Evolutionary conservation across 176 grass and related monocot species (phyloP), one percentile per base, ranked within the genome.

Genomic region (Aegilops speltoides): DNA sequence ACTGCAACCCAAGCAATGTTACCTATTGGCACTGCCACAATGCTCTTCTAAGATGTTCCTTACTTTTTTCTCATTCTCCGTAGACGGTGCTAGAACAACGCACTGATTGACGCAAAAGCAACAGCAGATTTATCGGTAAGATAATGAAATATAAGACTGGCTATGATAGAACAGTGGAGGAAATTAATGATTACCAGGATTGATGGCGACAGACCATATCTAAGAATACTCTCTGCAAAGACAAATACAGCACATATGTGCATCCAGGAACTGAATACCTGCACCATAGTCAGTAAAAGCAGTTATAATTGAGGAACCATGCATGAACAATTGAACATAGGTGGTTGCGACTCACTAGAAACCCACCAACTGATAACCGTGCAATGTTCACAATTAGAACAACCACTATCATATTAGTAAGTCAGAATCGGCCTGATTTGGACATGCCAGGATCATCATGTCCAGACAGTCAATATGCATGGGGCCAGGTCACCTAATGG

Each of bases 231-330:
- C 89, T 99, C 97, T 68, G 86, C 92, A 86, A 94, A 99, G 40
- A 96, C 56, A 60, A 87, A 92, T 60, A 99, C 87, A n/a, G 92
- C 97, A 60, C 88, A 94, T 33, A 99, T 93, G 79, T 99, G 97
- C 94, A 99, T 96, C 97, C 94, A 99, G 22, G 97, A 89, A 91
- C 88, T 96, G 90, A 99, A 99, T 84, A 99, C 97, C 97, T 99
- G 79, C 33, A 83, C 9, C 17, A 73, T 1, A 89, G 20, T 46
- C 50, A 54, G 22, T 26, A n/a, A 7, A 80, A 15, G 3, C 56
- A 80, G n/a, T 75, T 63, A 63, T 45, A 84, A 45, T 3, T 26
- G 16, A 76, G 10, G 15, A 88, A 57, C 6, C 14, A 22, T 57
- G 54, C 5, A 81, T 13, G 23, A 80, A 45, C 32, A n/a, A n/a